Evolutionary conservation across 306 rosid species (phyloP).

Genomic region (Hippophae tibetana): DNA sequence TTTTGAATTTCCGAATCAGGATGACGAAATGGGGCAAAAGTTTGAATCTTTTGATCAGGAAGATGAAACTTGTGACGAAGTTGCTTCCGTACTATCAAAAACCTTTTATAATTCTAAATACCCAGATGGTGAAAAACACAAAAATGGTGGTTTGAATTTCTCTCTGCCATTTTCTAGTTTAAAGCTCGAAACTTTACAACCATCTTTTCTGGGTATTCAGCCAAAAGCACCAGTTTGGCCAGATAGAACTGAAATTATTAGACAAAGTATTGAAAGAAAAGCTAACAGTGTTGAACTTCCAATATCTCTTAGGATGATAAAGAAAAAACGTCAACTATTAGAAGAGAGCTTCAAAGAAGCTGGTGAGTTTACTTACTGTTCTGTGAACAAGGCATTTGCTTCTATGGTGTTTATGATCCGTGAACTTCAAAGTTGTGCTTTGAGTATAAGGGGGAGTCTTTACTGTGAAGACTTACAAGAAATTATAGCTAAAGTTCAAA

Average conservation of each 20-base stretch:
- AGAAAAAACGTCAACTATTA: slow-evolving; percentile 45
- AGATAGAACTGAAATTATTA: slow-evolving; percentile 41
- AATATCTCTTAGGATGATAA: slow-evolving; percentile 46
- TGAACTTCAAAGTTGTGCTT: slow-evolving; percentile 54
- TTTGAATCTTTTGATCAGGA: neutral
- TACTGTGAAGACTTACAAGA: slow-evolving; percentile 47
- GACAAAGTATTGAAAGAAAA: slow-evolving; percentile 32
- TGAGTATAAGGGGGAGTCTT: slow-evolving; percentile 40
- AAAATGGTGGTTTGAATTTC: neutral
- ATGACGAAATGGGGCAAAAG: slow-evolving; percentile 12
- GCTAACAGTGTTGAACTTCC: slow-evolving; percentile 45
- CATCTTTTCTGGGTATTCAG: slow-evolving; percentile 39
- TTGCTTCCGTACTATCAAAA: slow-evolving; percentile 15
- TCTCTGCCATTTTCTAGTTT: slow-evolving; percentile 10
- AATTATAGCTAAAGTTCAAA: slow-evolving; percentile 32
- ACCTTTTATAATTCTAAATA: neutral
- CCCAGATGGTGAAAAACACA: neutral
- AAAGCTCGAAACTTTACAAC: slow-evolving; percentile 32
- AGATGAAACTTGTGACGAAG: slow-evolving; percentile 13
- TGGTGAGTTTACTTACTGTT: slow-evolving; percentile 26
- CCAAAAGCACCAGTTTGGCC: slow-evolving; percentile 61
- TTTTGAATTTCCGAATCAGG: slow-evolving; percentile 22
- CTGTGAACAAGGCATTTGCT: slow-evolving; percentile 47
- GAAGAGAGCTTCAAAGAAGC: slow-evolving; percentile 23
- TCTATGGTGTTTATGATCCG: slow-evolving; percentile 50